These are phyloP conservation scores for Thalassiosira hispida DNA, from an alignment of 352 stramenopile species.

Conservation along the genomic window DNA sequence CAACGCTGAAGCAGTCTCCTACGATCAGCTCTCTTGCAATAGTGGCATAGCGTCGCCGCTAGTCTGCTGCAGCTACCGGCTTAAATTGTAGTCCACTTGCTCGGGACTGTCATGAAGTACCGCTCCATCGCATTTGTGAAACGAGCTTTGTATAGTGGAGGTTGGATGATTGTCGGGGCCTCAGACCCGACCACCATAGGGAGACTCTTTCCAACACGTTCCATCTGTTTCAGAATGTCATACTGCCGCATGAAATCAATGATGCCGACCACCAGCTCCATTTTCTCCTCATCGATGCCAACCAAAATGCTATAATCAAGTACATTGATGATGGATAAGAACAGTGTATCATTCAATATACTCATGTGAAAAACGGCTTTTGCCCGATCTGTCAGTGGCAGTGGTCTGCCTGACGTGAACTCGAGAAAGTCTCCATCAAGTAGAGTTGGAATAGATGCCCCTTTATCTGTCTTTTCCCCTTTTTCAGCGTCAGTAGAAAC, in stretches of 20 bases:
- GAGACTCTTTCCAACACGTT: slow-evolving; percentile 97
- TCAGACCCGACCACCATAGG: slow-evolving; percentile 98
- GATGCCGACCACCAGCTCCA: slow-evolving; percentile 94
- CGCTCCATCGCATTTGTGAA: slow-evolving; percentile 94
- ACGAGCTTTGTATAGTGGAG: slow-evolving; percentile 93
- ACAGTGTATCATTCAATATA: slow-evolving; percentile 95
- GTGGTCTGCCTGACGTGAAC: slow-evolving; percentile 83
- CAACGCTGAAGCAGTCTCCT: too few species aligned
- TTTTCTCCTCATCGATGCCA: slow-evolving; percentile 87
- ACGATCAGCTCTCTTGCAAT: too few species aligned
- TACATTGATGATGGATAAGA: slow-evolving; percentile 98
- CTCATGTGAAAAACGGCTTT: slow-evolving; percentile 89
- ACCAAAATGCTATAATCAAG: slow-evolving; percentile 99
- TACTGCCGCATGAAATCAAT: slow-evolving; percentile 99
- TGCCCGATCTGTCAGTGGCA: slow-evolving; percentile 84
- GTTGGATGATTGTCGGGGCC: slow-evolving; percentile 95
- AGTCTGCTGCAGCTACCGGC: too few species aligned
- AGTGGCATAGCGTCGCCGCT: too few species aligned
- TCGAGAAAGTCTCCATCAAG: slow-evolving; percentile 91
- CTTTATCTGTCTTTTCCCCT: slow-evolving; percentile 45
- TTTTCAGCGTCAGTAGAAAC: slow-evolving; percentile 17
- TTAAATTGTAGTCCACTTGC: slow-evolving; percentile 85
- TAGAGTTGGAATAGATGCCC: slow-evolving; percentile 73
- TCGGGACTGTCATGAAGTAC: slow-evolving; percentile 97
- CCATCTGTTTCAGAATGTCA: slow-evolving; percentile 98